Evolutionary conservation across 2,329 filamentous ascomycete genomes (phyloP).

Genomic region (Ascochyta viciae-villosae): DNA sequence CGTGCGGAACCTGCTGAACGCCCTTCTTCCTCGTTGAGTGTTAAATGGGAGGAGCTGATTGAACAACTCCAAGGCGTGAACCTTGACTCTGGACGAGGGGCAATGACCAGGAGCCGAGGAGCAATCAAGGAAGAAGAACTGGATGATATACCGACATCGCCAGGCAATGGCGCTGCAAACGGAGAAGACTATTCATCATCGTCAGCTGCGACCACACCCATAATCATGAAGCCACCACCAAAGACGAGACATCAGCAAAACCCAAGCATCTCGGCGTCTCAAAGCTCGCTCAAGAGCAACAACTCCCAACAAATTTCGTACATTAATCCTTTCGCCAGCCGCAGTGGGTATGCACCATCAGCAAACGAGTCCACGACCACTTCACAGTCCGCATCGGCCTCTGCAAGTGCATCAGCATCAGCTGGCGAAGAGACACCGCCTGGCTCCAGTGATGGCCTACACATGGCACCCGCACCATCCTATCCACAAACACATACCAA

Average conservation of each 20-base stretch:
- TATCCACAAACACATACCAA: conserved; percentile 40
- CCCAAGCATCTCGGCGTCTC: conserved; percentile 43
- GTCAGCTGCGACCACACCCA: conserved; percentile 43
- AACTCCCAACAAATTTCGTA: conserved; percentile 33
- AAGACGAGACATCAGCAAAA: conserved; percentile 42
- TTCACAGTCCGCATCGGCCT: conserved; percentile 38
- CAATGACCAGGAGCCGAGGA: conserved; percentile 40
- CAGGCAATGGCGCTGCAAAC: conserved; percentile 29
- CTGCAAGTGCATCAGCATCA: conserved; percentile 41
- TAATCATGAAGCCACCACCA: conserved; percentile 42
- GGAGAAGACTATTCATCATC: conserved; percentile 39
- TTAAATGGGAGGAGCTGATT: conserved; percentile 62
- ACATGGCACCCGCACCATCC: conserved; percentile 42
- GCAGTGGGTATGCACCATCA: conserved; percentile 32
- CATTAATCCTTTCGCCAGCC: conserved; percentile 34
- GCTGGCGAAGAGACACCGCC: conserved; percentile 47
- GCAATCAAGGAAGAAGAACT: conserved; percentile 37
- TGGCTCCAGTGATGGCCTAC: conserved; percentile 45
- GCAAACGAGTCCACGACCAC: conserved; percentile 35
- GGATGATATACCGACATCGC: conserved; percentile 34
- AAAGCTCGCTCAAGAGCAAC: conserved; percentile 42
- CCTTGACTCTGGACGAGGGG: conserved; percentile 41
- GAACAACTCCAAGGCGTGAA: conserved; percentile 52
- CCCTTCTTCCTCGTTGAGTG: conserved; percentile 55
- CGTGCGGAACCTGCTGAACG: conserved; percentile 61